Evolutionary conservation across 1,284 basidiomycete species (phyloP).

Genomic region (Trichosporon faecale): DNA sequence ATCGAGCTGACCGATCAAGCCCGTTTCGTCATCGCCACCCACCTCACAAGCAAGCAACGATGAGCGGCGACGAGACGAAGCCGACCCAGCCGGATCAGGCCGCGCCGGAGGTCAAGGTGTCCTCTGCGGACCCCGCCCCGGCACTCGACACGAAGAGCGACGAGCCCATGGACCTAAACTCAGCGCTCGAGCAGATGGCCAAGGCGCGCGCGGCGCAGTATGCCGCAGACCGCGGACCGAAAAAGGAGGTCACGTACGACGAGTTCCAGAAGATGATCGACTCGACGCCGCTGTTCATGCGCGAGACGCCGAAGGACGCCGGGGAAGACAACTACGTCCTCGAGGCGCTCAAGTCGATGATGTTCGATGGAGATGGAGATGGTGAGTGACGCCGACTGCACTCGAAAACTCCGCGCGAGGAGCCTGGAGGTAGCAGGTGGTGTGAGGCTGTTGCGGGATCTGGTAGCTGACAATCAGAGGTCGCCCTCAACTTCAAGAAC

Average conservation of each 20-base stretch:
- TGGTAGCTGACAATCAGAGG: constrained; percentile 58
- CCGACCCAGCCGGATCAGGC: neutral
- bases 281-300: constrained; percentile 82
- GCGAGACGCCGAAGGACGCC: constrained; percentile 68
- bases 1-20: neutral
- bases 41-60: neutral
- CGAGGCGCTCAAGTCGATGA: constrained; percentile 79
- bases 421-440: too few species aligned
- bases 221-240: constrained; percentile 16
- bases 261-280: constrained; percentile 44
- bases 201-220: constrained; percentile 20
- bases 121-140: neutral
- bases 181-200: constrained; percentile 25
- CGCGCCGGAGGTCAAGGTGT: constrained; percentile 6
- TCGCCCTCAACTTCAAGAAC: constrained; percentile 87
- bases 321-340: constrained; percentile 64
- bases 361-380: constrained; percentile 86
- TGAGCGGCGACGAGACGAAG: constrained; percentile 8
- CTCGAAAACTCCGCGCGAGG: too few species aligned
- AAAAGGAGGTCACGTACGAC: constrained; percentile 37
- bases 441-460: neutral
- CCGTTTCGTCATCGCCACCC: neutral
- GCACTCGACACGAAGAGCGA: constrained; percentile 16
- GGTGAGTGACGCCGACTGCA: constrained; percentile 61
- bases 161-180: constrained; percentile 13